Evolutionary conservation across 2,329 filamentous ascomycete genomes (phyloP), one percentile per base, ranked within the genome.

Genomic region (Xylariaceae sp.): DNA sequence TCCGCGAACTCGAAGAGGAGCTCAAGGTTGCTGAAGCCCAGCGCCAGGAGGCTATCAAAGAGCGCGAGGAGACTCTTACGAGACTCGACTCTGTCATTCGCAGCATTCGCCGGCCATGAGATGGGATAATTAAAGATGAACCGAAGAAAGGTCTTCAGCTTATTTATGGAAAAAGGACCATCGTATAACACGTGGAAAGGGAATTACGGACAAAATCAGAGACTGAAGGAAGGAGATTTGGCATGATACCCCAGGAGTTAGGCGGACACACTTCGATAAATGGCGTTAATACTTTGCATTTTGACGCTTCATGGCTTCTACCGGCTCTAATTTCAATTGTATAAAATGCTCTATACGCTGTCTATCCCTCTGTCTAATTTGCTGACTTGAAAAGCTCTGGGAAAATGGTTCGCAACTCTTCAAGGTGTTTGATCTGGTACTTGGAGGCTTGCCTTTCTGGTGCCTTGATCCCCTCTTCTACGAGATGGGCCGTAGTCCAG

Each of bases 401-500:
- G 55, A 92, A 97, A 10, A 86, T 67, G 1, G 70, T 70, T 37
- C 86, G 80, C 47, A 98, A 70, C 60, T 97, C 86, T 53, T 86
- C 75, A 22, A 98, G 69, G 60, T 82, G 77, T 36, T 78, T 75
- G 54, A 98, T 86, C 62, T 91, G 84, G 64, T 86, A 81, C 57
- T 87, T 79, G 29, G 84, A 85, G 4, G 85, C 85, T 48, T 77
- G 80, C 5, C 72, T 75, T 19, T 68, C 65, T 2, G 90, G 91
- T 8, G 76, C 64, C 14, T 77, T 70, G 25, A 89, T 74, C 6
- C 77, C 79, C 27, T 87, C 82, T 63, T 97, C 93, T 5, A 97
- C 82, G 19, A 96, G 76, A 66, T 97, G 93, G 5, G 80, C 86
- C 1, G 85, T 82, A 11, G 81, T 88, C 93, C 93, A 98, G 17